Percentiles rank a stretch among this genome's conserved stretches.
Conservation (phyloP, 2,329 filamentous ascomycete species). For the Kalmusia sp. region DNA sequence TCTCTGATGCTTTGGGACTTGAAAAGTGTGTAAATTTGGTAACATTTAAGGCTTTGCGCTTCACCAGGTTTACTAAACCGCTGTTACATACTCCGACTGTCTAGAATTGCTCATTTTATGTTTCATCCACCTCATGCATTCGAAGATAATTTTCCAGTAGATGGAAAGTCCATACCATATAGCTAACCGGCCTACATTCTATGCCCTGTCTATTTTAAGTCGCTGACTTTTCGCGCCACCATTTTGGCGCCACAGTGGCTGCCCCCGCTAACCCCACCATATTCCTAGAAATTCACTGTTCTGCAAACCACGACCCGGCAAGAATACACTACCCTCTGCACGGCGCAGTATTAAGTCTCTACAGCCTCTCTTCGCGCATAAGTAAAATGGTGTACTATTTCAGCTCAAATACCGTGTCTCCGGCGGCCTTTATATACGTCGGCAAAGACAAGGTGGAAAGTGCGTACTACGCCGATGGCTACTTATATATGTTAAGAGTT, state of each 20-base stretch:
- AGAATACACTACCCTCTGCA: background rate
- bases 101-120: too few species aligned
- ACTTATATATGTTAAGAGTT: too few species aligned
- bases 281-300: background rate
- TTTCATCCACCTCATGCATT: too few species aligned
- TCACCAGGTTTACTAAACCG: too few species aligned
- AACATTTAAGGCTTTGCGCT: too few species aligned
- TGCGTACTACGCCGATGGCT: slow-evolving; percentile 57
- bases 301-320: background rate
- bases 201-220: too few species aligned
- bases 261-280: slow-evolving; percentile 9
- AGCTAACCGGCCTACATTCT: too few species aligned
- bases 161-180: too few species aligned
- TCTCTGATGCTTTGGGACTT: too few species aligned
- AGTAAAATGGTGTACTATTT: slow-evolving; percentile 92
- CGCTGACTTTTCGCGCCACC: background rate
- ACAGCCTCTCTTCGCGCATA: slow-evolving; percentile 1
- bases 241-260: background rate
- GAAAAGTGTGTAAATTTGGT: too few species aligned
- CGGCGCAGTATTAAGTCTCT: slow-evolving; percentile 2
- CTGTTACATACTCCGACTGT: too few species aligned
- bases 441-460: slow-evolving; percentile 99
- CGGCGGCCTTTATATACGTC: slow-evolving; percentile 88
- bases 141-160: too few species aligned
- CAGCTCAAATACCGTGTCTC: slow-evolving; percentile 82